phyloP scores from a whole-genome alignment of 1,284 basidiomycete genomes.

The Ganoderma multipileum region DNA sequence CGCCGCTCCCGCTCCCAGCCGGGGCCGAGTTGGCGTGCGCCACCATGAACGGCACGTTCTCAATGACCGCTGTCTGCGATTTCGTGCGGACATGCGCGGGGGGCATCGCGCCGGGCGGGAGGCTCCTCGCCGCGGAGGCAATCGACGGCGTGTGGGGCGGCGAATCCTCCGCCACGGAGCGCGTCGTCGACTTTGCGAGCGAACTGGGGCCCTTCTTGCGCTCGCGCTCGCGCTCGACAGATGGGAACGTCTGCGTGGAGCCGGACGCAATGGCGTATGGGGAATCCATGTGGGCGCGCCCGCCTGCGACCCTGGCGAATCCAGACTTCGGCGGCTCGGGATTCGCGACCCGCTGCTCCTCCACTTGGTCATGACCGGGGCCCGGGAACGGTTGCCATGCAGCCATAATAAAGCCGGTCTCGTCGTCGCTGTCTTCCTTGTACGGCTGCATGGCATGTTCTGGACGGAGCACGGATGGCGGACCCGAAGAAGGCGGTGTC shows the following conservation, averaged over 20 bases:
- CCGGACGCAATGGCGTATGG: conserved; percentile 74
- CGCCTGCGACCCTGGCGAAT: conserved; percentile 81
- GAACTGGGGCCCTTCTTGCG: conserved; percentile 31
- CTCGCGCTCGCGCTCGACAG: conserved; percentile 51
- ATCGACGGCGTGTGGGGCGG: conserved; percentile 62
- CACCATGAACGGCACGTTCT: conserved; percentile 49
- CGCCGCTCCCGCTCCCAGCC: conserved; percentile 3
- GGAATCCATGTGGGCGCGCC: conserved; percentile 77
- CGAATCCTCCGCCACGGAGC: conserved; percentile 46
- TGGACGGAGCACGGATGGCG: conserved; percentile 78
- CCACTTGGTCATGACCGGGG: conserved; percentile 57
- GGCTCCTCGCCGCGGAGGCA: conserved; percentile 44
- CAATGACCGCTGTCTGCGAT: conserved; percentile 82
- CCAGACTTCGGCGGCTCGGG: conserved; percentile 58
- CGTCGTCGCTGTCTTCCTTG: conserved; percentile 81
- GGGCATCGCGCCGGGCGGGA: conserved; percentile 70
- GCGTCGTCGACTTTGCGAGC: conserved; percentile 28
- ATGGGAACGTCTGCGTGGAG: conserved; percentile 68
- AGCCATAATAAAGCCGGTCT: conserved; percentile 83
- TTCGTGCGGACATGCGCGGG: conserved; percentile 77
- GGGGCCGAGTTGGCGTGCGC: conserved; percentile 11
- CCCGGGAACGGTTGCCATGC: conserved; percentile 80
- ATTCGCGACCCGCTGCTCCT: conserved; percentile 39
- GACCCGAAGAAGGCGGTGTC: conserved; percentile 58
- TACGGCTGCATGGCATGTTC: conserved; percentile 81